Percentiles rank a stretch among this genome's conserved stretches.
Conservation (phyloP, 345 rosid genomes). For the Brassica juncea region DNA sequence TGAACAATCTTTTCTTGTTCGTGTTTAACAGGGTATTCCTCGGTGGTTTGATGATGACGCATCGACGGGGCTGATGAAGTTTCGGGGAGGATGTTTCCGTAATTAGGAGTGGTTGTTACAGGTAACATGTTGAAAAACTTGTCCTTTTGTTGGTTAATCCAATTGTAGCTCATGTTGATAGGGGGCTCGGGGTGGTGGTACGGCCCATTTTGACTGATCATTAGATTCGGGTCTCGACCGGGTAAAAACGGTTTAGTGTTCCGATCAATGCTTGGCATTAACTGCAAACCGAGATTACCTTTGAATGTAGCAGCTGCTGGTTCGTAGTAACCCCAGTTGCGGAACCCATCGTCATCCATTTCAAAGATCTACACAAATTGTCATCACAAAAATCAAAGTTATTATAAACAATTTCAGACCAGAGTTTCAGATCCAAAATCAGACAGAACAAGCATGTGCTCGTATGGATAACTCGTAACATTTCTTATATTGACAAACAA, state of each 20-base stretch:
- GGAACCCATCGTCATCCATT: constrained; percentile 82
- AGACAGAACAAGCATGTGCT: neutral
- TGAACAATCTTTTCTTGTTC: constrained; percentile 58
- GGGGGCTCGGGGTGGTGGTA: constrained; percentile 49
- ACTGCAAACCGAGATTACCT: constrained; percentile 80
- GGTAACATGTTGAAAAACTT: constrained; percentile 68
- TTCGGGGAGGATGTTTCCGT: constrained; percentile 53
- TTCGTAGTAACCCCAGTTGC: constrained; percentile 92
- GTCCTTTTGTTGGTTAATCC: constrained; percentile 76
- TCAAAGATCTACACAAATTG: constrained; percentile 44
- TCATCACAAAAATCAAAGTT: neutral
- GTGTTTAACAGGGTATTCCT: constrained; percentile 50
- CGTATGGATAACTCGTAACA: neutral
- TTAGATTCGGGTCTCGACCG: constrained; percentile 66
- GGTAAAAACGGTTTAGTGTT: constrained; percentile 70
- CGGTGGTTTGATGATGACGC: constrained; percentile 50
- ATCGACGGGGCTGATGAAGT: constrained; percentile 56
- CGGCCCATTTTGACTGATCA: constrained; percentile 39
- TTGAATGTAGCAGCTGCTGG: constrained; percentile 64
- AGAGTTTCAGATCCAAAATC: constrained; percentile 4
- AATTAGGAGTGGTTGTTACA: constrained; percentile 46
- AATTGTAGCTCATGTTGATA: constrained; percentile 64
- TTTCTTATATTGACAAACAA: neutral
- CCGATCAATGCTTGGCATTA: constrained; percentile 76
- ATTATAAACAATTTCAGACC: neutral